These are phyloP conservation scores for Clarireedia homoeocarpa DNA, from an alignment of 2,329 filamentous ascomycete genomes.

Conservation along the genomic window DNA sequence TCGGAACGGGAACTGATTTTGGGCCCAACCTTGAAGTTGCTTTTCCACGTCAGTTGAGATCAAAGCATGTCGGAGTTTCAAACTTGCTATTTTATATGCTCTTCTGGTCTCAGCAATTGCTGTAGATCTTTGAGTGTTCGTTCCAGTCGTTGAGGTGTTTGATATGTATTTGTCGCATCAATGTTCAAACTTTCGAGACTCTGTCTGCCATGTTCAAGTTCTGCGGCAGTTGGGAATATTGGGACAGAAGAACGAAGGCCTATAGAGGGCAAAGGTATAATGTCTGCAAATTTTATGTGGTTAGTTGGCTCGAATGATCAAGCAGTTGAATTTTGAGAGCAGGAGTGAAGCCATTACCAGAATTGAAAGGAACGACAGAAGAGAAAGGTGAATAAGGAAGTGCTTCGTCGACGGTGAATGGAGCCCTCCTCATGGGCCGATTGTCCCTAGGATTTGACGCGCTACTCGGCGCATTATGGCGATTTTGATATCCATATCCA, in stretches of 20 bases:
- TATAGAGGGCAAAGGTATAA: conserved; percentile 57
- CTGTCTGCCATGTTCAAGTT: conserved; percentile 42
- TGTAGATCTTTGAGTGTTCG: conserved; percentile 68
- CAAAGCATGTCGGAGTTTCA: not conserved
- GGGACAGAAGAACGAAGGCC: conserved; percentile 43
- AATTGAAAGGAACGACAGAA: conserved; percentile 70
- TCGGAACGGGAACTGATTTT: conserved; percentile 17
- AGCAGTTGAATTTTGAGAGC: not conserved
- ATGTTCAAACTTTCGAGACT: conserved; percentile 61
- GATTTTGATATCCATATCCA: not conserved
- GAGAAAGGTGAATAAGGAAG: conserved; percentile 77
- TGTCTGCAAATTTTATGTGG: conserved; percentile 37
- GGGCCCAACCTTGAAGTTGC: conserved; percentile 50
- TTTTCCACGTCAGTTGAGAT: conserved; percentile 31
- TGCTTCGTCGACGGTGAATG: conserved; percentile 64
- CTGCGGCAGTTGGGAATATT: conserved; percentile 45
- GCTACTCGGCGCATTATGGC: not conserved
- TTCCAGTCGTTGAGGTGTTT: conserved; percentile 58
- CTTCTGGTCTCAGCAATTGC: conserved; percentile 63
- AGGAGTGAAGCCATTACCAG: conserved; percentile 42
- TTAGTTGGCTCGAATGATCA: conserved; percentile 13
- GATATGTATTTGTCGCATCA: conserved; percentile 52
- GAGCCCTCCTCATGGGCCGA: conserved; percentile 25
- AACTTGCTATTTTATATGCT: conserved; percentile 50
- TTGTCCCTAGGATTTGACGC: not conserved